Conservation (phyloP, 108 stramenopile genomes). For the Cylindrotheca closterium region DNA sequence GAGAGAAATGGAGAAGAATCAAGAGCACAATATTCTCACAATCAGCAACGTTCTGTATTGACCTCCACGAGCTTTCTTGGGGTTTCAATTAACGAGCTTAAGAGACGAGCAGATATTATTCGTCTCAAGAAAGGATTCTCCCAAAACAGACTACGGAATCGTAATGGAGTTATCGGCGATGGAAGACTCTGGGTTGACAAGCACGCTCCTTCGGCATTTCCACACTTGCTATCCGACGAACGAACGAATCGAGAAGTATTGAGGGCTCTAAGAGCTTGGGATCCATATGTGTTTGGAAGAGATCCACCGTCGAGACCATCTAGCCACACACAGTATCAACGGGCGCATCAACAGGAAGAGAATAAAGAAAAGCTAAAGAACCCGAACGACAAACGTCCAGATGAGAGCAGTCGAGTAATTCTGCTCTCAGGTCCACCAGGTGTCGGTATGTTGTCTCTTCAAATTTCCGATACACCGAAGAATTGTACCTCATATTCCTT, state of each 20-base stretch:
- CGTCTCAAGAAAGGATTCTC: slow-evolving; percentile 4
- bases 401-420: slow-evolving; percentile 71
- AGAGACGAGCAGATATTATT: slow-evolving; percentile 3
- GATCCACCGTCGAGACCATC: slow-evolving; percentile 58
- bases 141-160: background rate
- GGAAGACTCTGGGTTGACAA: slow-evolving; percentile 86
- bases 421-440: slow-evolving; percentile 92
- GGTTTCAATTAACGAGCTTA: background rate
- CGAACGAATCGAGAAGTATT: slow-evolving; percentile 93
- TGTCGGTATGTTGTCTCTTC: slow-evolving; percentile 50
- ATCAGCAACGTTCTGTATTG: background rate
- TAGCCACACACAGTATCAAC: slow-evolving; percentile 7
- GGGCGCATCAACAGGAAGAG: slow-evolving; percentile 2
- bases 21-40: slow-evolving; percentile 12
- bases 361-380: slow-evolving; percentile 9
- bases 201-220: slow-evolving; percentile 88
- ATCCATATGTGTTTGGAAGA: slow-evolving; percentile 90
- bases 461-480: background rate
- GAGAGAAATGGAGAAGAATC: slow-evolving; percentile 8
- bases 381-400: slow-evolving; percentile 66
- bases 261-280: slow-evolving; percentile 87
- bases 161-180: background rate
- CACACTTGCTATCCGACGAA: slow-evolving; percentile 91
- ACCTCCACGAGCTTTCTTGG: slow-evolving; percentile 17
- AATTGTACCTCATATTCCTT: background rate